Evolutionary conservation across 1,284 basidiomycete species (phyloP).

Genomic region (Apiotrichum akiyoshidainum): DNA sequence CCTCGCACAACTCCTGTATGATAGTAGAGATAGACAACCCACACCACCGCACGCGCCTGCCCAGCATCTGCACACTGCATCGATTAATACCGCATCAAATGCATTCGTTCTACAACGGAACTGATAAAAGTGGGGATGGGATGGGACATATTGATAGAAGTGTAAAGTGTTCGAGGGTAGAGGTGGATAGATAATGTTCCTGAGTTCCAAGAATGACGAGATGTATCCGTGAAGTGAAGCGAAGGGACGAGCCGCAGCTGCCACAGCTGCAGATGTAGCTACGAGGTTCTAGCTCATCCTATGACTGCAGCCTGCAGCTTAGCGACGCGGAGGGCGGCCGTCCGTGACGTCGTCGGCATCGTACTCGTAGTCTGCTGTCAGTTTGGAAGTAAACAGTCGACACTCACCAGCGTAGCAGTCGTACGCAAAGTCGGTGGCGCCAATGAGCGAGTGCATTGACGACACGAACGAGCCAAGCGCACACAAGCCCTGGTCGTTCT

Average conservation of each 20-base stretch:
- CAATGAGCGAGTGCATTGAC: conserved; percentile 55
- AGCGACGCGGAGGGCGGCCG: neutral
- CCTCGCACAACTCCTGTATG: neutral
- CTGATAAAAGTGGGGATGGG: neutral
- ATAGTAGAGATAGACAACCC: neutral
- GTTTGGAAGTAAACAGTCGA: neutral
- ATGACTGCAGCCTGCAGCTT: no score
- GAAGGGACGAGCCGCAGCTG: no score
- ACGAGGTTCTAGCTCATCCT: no score
- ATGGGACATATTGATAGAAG: neutral
- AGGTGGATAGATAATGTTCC: neutral
- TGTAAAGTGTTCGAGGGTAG: neutral
- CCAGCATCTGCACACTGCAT: neutral
- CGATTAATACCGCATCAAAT: conserved; percentile 1
- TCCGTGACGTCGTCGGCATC: conserved; percentile 1
- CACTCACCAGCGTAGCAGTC: conserved; percentile 28
- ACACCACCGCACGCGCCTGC: neutral
- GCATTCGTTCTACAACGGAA: conserved; percentile 2
- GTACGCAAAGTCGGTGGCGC: conserved; percentile 48
- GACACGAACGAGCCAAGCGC: conserved; percentile 57
- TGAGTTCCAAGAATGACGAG: no score
- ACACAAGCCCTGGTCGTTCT: conserved; percentile 60
- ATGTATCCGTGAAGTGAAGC: no score
- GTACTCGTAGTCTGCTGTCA: conserved; percentile 8
- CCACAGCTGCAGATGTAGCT: no score